Percentiles rank a stretch among this genome's conserved stretches.
Evolutionary conservation across 306 rosid species (phyloP).

Genomic region (Coriaria nepalensis): DNA sequence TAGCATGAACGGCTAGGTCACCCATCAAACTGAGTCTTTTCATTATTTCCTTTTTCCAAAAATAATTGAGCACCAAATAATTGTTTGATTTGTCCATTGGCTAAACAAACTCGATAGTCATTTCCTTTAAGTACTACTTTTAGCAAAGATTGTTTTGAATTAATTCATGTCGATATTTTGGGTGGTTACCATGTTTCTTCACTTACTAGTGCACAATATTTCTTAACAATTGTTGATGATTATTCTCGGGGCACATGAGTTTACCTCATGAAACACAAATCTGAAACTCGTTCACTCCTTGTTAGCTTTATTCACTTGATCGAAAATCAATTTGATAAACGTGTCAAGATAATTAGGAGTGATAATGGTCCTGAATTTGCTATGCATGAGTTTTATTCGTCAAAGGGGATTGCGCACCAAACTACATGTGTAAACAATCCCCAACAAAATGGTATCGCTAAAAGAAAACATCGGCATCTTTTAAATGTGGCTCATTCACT

Average conservation of each 20-base stretch:
- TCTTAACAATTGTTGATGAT: slow-evolving; percentile 1
- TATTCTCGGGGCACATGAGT: background rate
- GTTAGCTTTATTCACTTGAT: background rate
- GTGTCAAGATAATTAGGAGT: background rate
- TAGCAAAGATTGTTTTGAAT: background rate
- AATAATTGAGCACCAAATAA: background rate
- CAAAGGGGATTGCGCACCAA: background rate
- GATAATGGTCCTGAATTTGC: background rate
- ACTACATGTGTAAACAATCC: background rate
- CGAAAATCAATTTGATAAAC: background rate
- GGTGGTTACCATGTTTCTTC: background rate
- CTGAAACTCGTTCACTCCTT: background rate
- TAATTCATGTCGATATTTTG: background rate
- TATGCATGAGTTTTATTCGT: fast-evolving
- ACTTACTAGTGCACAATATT: background rate
- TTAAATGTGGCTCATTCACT: background rate
- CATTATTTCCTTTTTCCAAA: background rate
- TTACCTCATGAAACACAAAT: background rate
- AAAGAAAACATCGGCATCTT: background rate
- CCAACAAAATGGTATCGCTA: slow-evolving; percentile 3
- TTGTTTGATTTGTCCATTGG: background rate
- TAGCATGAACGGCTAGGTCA: background rate
- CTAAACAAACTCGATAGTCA: background rate
- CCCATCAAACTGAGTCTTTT: background rate
- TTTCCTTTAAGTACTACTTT: background rate